A percentile compares a stretch with the other conserved stretches of the same genome.
Conservation (phyloP, 78 protist species). For the Dictyostelium capitatum region DNA sequence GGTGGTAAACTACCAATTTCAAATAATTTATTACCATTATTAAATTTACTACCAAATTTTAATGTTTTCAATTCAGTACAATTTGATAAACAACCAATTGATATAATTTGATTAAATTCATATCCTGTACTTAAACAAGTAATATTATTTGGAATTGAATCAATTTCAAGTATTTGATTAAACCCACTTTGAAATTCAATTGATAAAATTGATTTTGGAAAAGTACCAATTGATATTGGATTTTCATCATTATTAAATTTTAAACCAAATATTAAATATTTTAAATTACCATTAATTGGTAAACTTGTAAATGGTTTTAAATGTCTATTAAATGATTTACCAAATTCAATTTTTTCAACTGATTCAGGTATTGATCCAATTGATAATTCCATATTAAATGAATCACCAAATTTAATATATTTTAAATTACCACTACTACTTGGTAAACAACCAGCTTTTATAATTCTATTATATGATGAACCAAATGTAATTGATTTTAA, state of each 20-base stretch:
- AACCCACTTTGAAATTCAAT: neutral
- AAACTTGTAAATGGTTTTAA: neutral
- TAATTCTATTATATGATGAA: neutral
- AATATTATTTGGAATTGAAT: neutral
- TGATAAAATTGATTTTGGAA: neutral
- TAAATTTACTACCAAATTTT: neutral
- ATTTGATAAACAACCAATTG: neutral
- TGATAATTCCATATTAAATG: neutral
- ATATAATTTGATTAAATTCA: conserved; percentile 1
- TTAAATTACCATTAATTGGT: neutral
- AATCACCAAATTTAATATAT: neutral
- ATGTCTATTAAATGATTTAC: conserved; percentile 28
- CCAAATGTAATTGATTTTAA: neutral
- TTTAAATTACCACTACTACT: neutral
- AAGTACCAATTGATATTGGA: neutral
- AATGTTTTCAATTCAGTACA: neutral
- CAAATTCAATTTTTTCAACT: conserved; percentile 23
- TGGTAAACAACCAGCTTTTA: neutral
- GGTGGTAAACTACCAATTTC: neutral
- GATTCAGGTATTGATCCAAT: neutral
- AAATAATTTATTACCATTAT: neutral
- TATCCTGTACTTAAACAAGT: neutral
- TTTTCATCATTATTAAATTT: neutral
- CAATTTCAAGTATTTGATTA: neutral
- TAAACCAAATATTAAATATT: neutral